Evolutionary conservation across 1,284 basidiomycete genomes (phyloP), one percentile per base, ranked within the genome.

Genomic region (Rhodotorula sp.): DNA sequence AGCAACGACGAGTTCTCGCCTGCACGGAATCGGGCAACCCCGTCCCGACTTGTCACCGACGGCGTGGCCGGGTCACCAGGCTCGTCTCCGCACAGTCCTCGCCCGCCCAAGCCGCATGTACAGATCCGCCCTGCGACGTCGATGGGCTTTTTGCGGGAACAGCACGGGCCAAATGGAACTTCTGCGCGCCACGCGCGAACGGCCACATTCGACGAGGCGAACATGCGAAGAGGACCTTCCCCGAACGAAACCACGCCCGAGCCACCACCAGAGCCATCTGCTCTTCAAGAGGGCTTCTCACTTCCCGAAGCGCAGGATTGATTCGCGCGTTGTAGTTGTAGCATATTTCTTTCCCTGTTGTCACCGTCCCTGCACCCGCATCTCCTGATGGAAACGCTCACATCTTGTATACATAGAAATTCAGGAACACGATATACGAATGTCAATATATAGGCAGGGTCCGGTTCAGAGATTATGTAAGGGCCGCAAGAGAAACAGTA

Each of bases 61-160:
- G 30, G 46, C 44, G 33, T 42, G 8, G 7, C 37, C 15, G 49
- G 26, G 4, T 46, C 51, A 20, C 54, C 46, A 6, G 44, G 14
- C n/a, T 59, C 66, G 17, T 22, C 49, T 14, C 33, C 44, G 48
- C 7, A 57, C 18, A 26, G 26, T 44, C 26, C 22, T n/a, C 29
- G 62, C 6, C 64, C 64, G 18, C 70, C 70, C 4, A 62, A 54
- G 18, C 59, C 58, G 12, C 56, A 60, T 3, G 37, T 69, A 6
- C 60, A 42, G 22, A 42, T 56, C 1, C 49, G 67, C 3, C 70
- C 70, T 6, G 60, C 70, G 15, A 71, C 66, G 20, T 65, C 66
- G 24, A 67, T 65, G 55, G 69, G 64, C 15, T 60, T 66, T 26
- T 2, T 54, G 6, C 53, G 53, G 8, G 53, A 54, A 5, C 12